These are phyloP conservation scores for Nemania diffusa DNA, from an alignment of 2,329 filamentous ascomycete genomes.

Conservation along the genomic window DNA sequence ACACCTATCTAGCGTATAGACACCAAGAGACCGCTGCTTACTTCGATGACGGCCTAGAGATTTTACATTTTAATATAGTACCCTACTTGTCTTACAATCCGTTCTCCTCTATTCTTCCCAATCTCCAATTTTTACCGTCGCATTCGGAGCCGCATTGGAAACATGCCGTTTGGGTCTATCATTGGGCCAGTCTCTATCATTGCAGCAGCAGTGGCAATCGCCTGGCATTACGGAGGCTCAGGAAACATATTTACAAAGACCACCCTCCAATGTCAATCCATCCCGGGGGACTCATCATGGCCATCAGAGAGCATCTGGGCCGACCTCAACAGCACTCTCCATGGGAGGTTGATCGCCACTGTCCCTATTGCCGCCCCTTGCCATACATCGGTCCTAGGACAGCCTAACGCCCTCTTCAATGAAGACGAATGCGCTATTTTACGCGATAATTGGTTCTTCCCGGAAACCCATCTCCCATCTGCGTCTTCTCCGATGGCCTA, in stretches of 20 bases:
- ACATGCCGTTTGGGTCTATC: neutral
- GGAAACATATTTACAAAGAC: too few species aligned
- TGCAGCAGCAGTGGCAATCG: neutral
- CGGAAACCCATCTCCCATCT: constrained; percentile 11
- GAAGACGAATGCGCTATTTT: constrained; percentile 6
- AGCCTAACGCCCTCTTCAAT: neutral
- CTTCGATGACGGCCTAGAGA: too few species aligned
- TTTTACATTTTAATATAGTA: too few species aligned
- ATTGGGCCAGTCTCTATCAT: neutral
- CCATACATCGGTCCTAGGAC: constrained; percentile 46
- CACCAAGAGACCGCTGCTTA: too few species aligned
- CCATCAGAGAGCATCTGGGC: constrained; percentile 49
- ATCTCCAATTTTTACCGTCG: neutral
- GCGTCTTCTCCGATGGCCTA: constrained; percentile 36
- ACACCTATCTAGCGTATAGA: neutral
- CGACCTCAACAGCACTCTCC: constrained; percentile 56
- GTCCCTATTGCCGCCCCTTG: constrained; percentile 57
- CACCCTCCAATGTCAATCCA: neutral
- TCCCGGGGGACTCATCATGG: constrained; percentile 8
- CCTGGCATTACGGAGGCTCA: neutral
- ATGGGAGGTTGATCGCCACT: constrained; percentile 57
- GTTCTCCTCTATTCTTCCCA: neutral
- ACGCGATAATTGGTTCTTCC: constrained; percentile 33
- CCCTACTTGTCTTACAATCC: neutral
- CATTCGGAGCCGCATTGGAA: neutral